Base-by-base conservation (phyloP, 495 filamentous ascomycete species). In the Penicilliopsis zonata region DNA sequence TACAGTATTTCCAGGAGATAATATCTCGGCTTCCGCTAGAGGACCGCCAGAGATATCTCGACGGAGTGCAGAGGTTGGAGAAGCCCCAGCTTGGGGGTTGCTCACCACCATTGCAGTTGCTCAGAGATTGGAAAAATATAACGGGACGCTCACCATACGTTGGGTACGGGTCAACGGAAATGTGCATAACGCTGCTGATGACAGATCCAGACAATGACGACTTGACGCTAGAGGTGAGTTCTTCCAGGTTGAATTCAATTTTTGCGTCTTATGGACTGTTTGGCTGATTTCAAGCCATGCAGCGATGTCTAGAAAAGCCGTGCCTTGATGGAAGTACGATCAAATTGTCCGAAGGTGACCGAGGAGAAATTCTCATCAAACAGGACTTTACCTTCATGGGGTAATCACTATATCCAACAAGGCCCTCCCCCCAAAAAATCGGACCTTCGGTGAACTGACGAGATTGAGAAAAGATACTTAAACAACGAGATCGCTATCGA, bases 291-390 rank as follows among this genome's bases (percentile, higher is more conserved):
- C n/a, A n/a, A n/a, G n/a, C n/a, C n/a, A n/a, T n/a, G n/a, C n/a
- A 38, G 35, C 30, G 30, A 17, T 24, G 30, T 16, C 9, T 38
- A 9, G 35, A 30, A 4, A 33, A 26, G 35, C 18, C 35, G 10
- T n/a, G n/a, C n/a, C 5, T 14, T 2, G 10, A 9, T n/a, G 29
- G 29, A 4, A 20, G 14, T n/a, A 24, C 10, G 9, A 30, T 38
- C 16, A 38, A 38, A 18, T 18, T 38, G 4, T 33, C 29, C 9
- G 30, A 38, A 5, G 28, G 29, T n/a, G 35, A 38, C 21, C 35
- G 27, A 3, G 35, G 35, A 9, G 30, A 34, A 20, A 14, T 38
- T 5, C 22, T 34, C 5, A 17, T 38, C 3, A 38, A 38, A 23
- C 25, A 13, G 7, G 7, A 10, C 18, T 34, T 17, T 12, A 1